Conservation (phyloP, 495 filamentous ascomycete genomes). For the Chaetomium fimeti region DNA sequence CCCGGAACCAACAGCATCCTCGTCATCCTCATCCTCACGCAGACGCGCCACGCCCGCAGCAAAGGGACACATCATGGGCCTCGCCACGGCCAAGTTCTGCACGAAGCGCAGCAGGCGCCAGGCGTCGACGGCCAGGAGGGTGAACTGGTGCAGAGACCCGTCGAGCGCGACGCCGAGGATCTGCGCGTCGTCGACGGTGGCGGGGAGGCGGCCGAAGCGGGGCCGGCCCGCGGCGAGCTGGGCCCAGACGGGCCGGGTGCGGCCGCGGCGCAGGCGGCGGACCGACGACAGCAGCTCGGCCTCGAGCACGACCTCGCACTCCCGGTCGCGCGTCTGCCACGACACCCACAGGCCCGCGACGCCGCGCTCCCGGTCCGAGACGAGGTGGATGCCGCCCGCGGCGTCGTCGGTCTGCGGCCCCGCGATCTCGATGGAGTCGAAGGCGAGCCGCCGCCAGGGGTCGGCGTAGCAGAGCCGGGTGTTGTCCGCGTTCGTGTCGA, state of each 20-base stretch:
- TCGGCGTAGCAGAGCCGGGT: conserved; percentile 36
- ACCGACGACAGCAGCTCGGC: conserved; percentile 52
- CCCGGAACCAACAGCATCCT: conserved; percentile 7
- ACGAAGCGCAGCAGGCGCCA: conserved; percentile 63
- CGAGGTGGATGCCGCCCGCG: conserved; percentile 37
- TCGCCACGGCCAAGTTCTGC: conserved; percentile 54
- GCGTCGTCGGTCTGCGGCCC: conserved; percentile 24
- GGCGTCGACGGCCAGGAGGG: conserved; percentile 51
- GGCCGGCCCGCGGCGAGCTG: conserved; percentile 26
- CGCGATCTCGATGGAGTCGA: conserved; percentile 43
- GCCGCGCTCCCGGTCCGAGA: conserved; percentile 49
- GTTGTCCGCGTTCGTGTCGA: not conserved
- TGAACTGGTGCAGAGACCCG: conserved; percentile 63
- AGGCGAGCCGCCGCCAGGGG: conserved; percentile 35
- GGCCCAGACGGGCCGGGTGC: conserved; percentile 47
- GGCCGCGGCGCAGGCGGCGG: conserved; percentile 46
- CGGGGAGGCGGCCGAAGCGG: conserved; percentile 34
- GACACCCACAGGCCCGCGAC: conserved; percentile 55
- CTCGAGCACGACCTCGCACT: conserved; percentile 50
- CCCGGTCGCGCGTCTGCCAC: conserved; percentile 37
- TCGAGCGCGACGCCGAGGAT: conserved; percentile 64
- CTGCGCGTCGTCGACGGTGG: conserved; percentile 38
- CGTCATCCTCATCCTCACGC: conserved; percentile 9
- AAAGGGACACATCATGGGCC: conserved; percentile 28
- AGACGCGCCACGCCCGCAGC: not conserved